phyloP scores from a whole-genome alignment of 2,329 filamentous ascomycete species.

The Beauveria varroae region DNA sequence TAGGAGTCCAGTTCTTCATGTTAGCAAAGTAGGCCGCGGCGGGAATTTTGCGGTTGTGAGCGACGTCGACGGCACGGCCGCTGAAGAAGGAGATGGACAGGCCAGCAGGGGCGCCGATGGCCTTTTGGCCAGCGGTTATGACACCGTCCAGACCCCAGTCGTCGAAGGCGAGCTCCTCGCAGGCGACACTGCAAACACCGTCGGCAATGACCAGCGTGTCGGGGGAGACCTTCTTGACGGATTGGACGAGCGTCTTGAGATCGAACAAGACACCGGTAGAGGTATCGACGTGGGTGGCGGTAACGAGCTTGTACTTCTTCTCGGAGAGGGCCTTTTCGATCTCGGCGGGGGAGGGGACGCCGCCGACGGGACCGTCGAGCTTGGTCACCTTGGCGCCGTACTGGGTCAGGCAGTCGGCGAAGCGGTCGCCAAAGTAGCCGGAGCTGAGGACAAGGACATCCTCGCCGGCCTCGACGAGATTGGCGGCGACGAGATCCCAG shows the following conservation, averaged over 20 bases:
- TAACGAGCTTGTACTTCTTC: conserved; percentile 91
- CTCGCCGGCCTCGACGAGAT: conserved; percentile 82
- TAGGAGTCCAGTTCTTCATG: conserved; percentile 95
- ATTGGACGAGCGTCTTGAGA: conserved; percentile 72
- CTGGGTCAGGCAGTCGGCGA: conserved; percentile 82
- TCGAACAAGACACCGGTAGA: conserved; percentile 94
- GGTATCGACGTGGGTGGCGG: conserved; percentile 94
- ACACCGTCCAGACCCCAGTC: conserved; percentile 90
- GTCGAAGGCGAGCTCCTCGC: conserved; percentile 93
- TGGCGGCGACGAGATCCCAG: conserved; percentile 94
- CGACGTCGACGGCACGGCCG: conserved; percentile 72
- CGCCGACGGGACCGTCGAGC: conserved; percentile 81
- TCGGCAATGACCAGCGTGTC: conserved; percentile 90
- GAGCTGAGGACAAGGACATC: conserved; percentile 89
- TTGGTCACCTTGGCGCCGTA: conserved; percentile 90
- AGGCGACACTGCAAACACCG: conserved; percentile 93
- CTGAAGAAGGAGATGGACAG: conserved; percentile 93
- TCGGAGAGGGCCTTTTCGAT: conserved; percentile 82
- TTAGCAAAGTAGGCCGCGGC: conserved; percentile 90
- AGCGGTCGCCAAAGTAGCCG: conserved; percentile 94
- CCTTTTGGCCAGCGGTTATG: conserved; percentile 92
- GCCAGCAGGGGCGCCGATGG: conserved; percentile 89
- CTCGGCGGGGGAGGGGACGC: conserved; percentile 76
- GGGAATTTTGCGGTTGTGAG: conserved; percentile 73
- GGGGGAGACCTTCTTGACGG: conserved; percentile 80